Conservation (phyloP, 1,139 yeast genomes). For the Yamadazyma oceani region DNA sequence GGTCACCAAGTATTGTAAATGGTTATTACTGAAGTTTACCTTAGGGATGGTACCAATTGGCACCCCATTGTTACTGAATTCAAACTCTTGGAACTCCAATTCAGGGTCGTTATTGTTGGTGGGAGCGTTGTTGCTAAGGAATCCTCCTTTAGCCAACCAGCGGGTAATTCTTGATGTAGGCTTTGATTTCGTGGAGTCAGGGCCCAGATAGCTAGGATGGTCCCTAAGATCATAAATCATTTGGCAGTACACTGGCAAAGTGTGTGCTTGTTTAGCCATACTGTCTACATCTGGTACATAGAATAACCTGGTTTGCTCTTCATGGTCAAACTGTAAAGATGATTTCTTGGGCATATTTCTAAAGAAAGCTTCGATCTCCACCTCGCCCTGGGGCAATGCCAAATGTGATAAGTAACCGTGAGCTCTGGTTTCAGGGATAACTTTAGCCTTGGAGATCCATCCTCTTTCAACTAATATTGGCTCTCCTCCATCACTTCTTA, state of each 20-base stretch:
- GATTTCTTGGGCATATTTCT: constrained; percentile 73
- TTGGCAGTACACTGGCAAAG: constrained; percentile 77
- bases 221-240: constrained; percentile 67
- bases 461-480: constrained; percentile 86
- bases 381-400: constrained; percentile 73
- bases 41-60: constrained; percentile 85
- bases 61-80: constrained; percentile 74
- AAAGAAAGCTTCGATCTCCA: constrained; percentile 70
- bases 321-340: constrained; percentile 74
- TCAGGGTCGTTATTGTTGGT: constrained; percentile 29
- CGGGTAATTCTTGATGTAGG: constrained; percentile 2
- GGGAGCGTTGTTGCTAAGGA: constrained; percentile 4
- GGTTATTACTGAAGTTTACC: constrained; percentile 83
- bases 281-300: constrained; percentile 75
- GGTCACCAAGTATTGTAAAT: constrained; percentile 85
- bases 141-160: constrained; percentile 16
- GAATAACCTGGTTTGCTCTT: constrained; percentile 58
- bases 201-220: constrained; percentile 49
- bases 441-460: constrained; percentile 79
- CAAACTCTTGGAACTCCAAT: constrained; percentile 44
- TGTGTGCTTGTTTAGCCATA: constrained; percentile 69
- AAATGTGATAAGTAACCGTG: constrained; percentile 54
- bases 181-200: constrained; percentile 4
- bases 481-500: constrained; percentile 68
- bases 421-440: constrained; percentile 59